Base-by-base conservation (phyloP, 2,329 filamentous ascomycete species). In the Verticillium isaacii region DNA sequence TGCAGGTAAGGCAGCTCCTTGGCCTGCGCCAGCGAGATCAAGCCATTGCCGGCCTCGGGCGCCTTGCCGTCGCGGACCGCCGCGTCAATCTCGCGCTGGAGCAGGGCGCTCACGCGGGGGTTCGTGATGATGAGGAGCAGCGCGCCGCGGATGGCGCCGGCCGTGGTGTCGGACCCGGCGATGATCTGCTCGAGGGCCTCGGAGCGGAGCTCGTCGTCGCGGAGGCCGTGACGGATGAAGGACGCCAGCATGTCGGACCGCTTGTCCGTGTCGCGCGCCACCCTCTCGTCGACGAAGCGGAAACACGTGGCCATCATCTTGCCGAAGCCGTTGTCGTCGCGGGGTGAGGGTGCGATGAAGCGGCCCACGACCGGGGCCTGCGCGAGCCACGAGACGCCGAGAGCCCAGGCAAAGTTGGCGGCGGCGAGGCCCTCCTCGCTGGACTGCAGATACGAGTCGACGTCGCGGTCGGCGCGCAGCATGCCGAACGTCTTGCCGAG, bases 81-180 rank as follows among this genome's bases (percentile, higher is more conserved):
- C 1, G 65, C 64, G 3, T 76, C 73, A 9, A 82, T 78, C 64
- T 87, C 82, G 0, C 63, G 71, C 62, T 74, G 77, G 2, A 85
- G 69, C 23, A 74, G 75, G 1, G 65, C 63, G 61, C 80, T 75
- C 0, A 81, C 75, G 0, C 72, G 71, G 0, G 78, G 78, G 50
- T 78, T 78, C 3, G 76, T 80, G n/a, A 80, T 74, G 54, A 84
- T 67, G 66, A 79, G 79, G 32, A 82, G 76, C 34, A 84, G 58
- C 8, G 74, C 79, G 32, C 77, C 73, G 0, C 79, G 77, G 1
- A 87, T 73, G 0, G 78, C 79, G 0, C 77, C 80, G 0, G 82
- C 80, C 0, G 82, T 83, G 1, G 83, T 86, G 64, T 87, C 85
- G 0, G 83, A 82, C 1, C 85, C 85, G 0, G 84, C 85, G 12